Evolutionary conservation across 257 asterid genomes (phyloP).

Genomic region (Fraxinus excelsior): DNA sequence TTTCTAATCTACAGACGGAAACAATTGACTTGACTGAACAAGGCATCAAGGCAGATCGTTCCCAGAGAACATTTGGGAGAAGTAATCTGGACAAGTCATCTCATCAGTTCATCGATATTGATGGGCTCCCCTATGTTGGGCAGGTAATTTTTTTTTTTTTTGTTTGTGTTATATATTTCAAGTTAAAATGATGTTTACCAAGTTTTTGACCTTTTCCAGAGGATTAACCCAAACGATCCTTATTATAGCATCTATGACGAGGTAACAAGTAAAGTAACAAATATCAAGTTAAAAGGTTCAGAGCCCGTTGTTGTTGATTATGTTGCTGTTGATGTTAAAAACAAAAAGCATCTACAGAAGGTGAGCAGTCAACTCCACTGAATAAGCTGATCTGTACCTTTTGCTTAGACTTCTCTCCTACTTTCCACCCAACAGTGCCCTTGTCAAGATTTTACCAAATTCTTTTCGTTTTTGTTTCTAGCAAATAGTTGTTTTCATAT

Average conservation of each 20-base stretch:
- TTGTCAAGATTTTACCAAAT: neutral
- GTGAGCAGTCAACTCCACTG: slow-evolving; percentile 38
- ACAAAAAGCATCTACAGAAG: slow-evolving; percentile 63
- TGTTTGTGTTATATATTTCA: neutral
- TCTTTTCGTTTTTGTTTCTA: neutral
- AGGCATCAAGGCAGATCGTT: slow-evolving; percentile 45
- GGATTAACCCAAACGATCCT: slow-evolving; percentile 64
- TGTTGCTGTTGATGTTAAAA: slow-evolving; percentile 83
- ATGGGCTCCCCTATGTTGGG: slow-evolving; percentile 96
- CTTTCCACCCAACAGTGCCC: slow-evolving; percentile 4
- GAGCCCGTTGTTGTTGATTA: slow-evolving; percentile 79
- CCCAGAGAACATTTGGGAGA: slow-evolving; percentile 65
- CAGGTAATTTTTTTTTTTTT: slow-evolving; percentile 50
- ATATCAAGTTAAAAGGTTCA: slow-evolving; percentile 59
- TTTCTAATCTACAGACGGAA: slow-evolving; percentile 69
- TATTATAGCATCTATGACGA: slow-evolving; percentile 68
- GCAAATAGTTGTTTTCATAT: neutral
- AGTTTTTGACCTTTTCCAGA: slow-evolving; percentile 50
- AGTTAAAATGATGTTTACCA: neutral
- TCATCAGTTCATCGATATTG: slow-evolving; percentile 72
- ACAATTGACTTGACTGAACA: slow-evolving; percentile 78
- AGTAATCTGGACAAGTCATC: slow-evolving; percentile 62
- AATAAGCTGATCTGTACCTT: neutral
- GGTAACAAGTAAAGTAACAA: slow-evolving; percentile 41
- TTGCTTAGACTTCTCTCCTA: neutral